A percentile compares a stretch with the other conserved stretches of the same genome.
Evolutionary conservation across 441 rosid species (phyloP).

Genomic region (Manihot esculenta): DNA sequence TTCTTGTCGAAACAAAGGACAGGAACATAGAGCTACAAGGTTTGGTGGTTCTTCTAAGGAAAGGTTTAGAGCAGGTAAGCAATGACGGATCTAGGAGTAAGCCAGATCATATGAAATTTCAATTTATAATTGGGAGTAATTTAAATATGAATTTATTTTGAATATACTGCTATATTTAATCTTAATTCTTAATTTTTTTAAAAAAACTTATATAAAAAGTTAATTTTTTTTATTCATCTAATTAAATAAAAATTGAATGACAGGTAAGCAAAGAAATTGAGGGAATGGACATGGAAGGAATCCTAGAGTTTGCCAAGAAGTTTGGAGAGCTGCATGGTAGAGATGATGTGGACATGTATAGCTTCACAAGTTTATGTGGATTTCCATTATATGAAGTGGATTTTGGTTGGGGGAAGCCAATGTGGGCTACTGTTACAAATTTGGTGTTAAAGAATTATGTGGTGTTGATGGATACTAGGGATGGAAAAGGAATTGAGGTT

Average conservation of each 20-base stretch:
- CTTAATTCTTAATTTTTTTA: no score
- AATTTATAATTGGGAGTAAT: no score
- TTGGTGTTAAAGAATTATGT: conserved; percentile 19
- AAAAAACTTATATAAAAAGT: no score
- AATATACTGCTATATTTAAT: no score
- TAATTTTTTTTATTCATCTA: no score
- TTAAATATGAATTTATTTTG: no score
- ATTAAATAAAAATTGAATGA: no score
- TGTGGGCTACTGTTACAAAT: conserved; percentile 23
- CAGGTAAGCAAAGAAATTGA: not conserved
- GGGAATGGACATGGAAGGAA: not conserved
- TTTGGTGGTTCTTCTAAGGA: conserved; percentile 26
- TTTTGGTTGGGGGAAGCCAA: conserved; percentile 40
- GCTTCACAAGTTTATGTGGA: conserved; percentile 27
- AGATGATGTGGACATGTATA: conserved; percentile 19
- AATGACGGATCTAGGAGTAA: no score
- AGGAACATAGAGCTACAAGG: conserved; percentile 4
- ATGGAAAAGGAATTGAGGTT: conserved; percentile 44
- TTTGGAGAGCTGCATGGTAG: not conserved
- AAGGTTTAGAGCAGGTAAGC: conserved; percentile 1
- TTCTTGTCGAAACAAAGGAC: not conserved
- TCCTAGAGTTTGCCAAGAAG: conserved; percentile 12
- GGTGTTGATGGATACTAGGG: conserved; percentile 27
- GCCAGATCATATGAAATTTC: no score
- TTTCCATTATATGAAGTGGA: conserved; percentile 31